phyloP scores from a whole-genome alignment of 1,139 yeast species.

The Sugiyamaella pinicola region DNA sequence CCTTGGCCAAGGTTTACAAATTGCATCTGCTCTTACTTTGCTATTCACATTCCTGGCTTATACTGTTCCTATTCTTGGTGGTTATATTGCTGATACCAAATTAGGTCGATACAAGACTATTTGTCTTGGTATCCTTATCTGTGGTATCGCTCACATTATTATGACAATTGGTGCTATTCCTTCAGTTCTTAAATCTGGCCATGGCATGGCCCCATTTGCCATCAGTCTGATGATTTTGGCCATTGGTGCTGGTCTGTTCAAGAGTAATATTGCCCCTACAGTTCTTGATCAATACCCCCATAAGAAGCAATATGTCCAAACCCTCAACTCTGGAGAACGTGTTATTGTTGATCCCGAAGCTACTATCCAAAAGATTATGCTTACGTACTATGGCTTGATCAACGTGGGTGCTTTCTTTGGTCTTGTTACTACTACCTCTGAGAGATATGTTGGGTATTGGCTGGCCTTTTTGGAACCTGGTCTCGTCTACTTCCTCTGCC shows the following conservation, averaged over 20 bases:
- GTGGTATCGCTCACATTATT: constrained; percentile 58
- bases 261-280: constrained; percentile 64
- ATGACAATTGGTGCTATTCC: constrained; percentile 65
- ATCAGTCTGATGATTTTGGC: constrained; percentile 59
- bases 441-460: constrained; percentile 63
- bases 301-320: constrained; percentile 55
- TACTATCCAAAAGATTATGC: constrained; percentile 63
- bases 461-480: constrained; percentile 60
- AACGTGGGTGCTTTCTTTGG: constrained; percentile 69
- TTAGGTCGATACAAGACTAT: constrained; percentile 65
- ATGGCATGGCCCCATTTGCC: constrained; percentile 48
- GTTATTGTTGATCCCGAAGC: constrained; percentile 62
- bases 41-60: constrained; percentile 80
- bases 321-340: constrained; percentile 53
- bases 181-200: constrained; percentile 48
- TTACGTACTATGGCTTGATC: constrained; percentile 67
- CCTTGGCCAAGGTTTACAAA: constrained; percentile 57
- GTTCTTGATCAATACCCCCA: constrained; percentile 61
- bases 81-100: constrained; percentile 63
- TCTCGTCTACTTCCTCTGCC: constrained; percentile 52
- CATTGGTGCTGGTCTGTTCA: constrained; percentile 66
- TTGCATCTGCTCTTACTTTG: constrained; percentile 72
- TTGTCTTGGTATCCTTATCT: constrained; percentile 54
- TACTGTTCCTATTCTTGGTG: constrained; percentile 71
- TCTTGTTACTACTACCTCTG: constrained; percentile 63